Evolutionary conservation across 2,329 filamentous ascomycete genomes (phyloP).

Genomic region (Penicillium decumbens): DNA sequence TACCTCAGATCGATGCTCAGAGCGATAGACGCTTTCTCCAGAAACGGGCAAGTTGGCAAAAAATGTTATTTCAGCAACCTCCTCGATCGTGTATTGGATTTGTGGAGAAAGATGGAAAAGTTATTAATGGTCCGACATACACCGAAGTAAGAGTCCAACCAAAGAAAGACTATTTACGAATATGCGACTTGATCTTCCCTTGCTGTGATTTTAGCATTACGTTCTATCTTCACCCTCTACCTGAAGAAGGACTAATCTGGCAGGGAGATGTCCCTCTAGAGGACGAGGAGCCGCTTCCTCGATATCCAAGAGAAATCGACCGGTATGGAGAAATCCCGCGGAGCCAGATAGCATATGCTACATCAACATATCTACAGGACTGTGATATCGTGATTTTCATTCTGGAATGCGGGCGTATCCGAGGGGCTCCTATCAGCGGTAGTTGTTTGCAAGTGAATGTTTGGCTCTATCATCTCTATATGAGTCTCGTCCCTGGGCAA

Average conservation of each 20-base stretch:
- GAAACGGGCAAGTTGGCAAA: constrained; percentile 3
- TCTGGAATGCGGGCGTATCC: no score
- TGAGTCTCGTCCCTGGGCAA: no score
- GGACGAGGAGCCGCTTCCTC: no score
- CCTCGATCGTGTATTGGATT: constrained; percentile 3
- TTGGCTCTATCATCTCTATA: no score
- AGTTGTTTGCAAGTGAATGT: no score
- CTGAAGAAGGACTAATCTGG: neutral
- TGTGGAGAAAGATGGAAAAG: neutral
- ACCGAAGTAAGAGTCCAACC: neutral
- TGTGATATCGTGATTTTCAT: no score
- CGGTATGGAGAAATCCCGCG: neutral
- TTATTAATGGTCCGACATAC: neutral
- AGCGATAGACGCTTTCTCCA: constrained; percentile 1
- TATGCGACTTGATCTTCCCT: neutral
- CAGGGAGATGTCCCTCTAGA: neutral
- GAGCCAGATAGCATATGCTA: neutral
- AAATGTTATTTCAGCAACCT: constrained; percentile 6
- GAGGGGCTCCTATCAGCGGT: no score
- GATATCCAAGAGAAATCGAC: no score
- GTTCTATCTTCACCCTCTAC: neutral
- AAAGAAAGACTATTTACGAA: neutral
- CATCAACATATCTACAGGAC: neutral
- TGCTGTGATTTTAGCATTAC: no score
- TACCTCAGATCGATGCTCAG: neutral